Base-by-base conservation (phyloP, 1,284 basidiomycete genomes). In the Termitomyces sp. region DNA sequence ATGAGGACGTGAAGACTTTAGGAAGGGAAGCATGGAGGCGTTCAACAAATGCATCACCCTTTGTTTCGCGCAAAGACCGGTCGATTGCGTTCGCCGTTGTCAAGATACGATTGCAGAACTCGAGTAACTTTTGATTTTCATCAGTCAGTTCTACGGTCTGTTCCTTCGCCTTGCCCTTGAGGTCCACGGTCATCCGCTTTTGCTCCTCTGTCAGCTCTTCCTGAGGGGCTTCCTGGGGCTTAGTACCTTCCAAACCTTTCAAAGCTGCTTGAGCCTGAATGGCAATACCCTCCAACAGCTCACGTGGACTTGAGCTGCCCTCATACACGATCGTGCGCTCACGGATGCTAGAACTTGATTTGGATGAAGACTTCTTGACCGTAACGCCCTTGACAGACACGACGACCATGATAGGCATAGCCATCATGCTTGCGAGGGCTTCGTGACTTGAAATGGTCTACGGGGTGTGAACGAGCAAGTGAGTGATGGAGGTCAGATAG, bases 361-460 rank as follows among this genome's bases (percentile, higher is more conserved):
- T 76, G 6, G 69, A 55, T 15, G 73, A 64, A 56, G 62, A 62
- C 49, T 77, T 82, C 72, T 79, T 83, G 5, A 80, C 73, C 12
- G 75, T 73, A 12, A 84, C 72, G 3, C 78, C 73, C 66, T 86
- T 88, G 30, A 84, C 78, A n/a, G 85, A 86, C 3, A 79, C 73
- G 19, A 83, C 79, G 2, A 88, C 83, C 92, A 95, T 95, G 66
- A 92, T 92, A 1, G 93, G 92, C 92, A 94, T 95, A 0, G 89
- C 93, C 82, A 96, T 91, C 89, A 95, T 94, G 61, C 88, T 90
- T 2, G 92, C 91, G 28, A 95, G 72, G 3, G 90, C 86, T 75
- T 95, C 93, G 61, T 96, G 92, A 62, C 86, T 87, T 7, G 92
- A 92, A 40, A 96, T 89, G 2, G 88, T 92, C 90, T 91, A 59